These are phyloP conservation scores for Pichia cabralensis DNA, from an alignment of 805 yeast species.

Conservation along the genomic window DNA sequence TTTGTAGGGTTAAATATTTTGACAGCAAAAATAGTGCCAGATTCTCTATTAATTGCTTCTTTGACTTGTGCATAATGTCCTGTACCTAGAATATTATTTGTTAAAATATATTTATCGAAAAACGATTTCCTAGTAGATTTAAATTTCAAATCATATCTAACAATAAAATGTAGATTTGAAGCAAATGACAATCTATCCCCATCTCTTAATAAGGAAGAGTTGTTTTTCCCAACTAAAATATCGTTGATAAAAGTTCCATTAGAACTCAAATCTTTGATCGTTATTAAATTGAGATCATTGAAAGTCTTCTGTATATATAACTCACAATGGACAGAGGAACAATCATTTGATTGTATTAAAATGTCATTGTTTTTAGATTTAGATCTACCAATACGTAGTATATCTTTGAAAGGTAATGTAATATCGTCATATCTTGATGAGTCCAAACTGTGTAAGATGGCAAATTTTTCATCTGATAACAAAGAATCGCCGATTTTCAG, in stretches of 20 bases:
- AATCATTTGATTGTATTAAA: conserved; percentile 35
- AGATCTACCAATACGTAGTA: conserved; percentile 21
- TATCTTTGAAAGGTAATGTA: conserved; percentile 1
- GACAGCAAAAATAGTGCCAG: conserved; percentile 60
- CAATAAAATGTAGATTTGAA: conserved; percentile 22
- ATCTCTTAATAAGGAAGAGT: conserved; percentile 40
- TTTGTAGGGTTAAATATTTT: conserved; percentile 49
- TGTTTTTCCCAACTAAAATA: conserved; percentile 37
- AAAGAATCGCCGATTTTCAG: too few species aligned
- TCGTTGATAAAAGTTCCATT: conserved; percentile 66
- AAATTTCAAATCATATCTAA: conserved; percentile 14
- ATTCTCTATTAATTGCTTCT: conserved; percentile 48
- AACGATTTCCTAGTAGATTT: conserved; percentile 28
- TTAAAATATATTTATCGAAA: conserved; percentile 42
- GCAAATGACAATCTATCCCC: conserved; percentile 59
- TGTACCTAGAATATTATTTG: conserved; percentile 53
- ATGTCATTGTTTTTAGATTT: conserved; percentile 39
- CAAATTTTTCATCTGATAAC: conserved; percentile 7
- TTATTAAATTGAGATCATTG: conserved; percentile 30
- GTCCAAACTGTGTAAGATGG: conserved; percentile 10
- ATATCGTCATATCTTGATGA: conserved; percentile 3
- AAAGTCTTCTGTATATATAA: conserved; percentile 26
- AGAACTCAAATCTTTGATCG: conserved; percentile 46
- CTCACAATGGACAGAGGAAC: conserved; percentile 57
- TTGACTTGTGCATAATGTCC: conserved; percentile 81